A percentile compares a stretch with the other conserved stretches of the same genome.
These are phyloP conservation scores for Trametes pubescens DNA, from an alignment of 1,284 basidiomycete species.

Conservation along the genomic window DNA sequence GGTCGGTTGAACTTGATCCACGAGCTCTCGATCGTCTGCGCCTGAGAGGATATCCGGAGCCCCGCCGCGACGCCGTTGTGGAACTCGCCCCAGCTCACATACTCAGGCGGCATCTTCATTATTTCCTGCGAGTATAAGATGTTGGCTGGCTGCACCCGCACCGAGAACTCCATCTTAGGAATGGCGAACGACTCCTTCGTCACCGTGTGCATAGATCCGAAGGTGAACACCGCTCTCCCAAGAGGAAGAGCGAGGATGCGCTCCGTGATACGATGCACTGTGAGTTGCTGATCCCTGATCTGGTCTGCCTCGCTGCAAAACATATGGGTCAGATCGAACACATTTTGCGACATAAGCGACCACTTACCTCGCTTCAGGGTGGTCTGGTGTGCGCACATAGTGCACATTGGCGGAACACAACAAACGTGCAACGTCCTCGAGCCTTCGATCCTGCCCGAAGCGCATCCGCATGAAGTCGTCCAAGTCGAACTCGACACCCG, in stretches of 20 bases:
- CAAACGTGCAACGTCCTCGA: slow-evolving; percentile 90
- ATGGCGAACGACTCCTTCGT: slow-evolving; percentile 82
- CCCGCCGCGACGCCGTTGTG: slow-evolving; percentile 97
- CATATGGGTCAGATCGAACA: not conserved
- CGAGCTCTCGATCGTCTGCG: slow-evolving; percentile 84
- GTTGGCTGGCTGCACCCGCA: slow-evolving; percentile 78
- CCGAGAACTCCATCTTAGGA: slow-evolving; percentile 81
- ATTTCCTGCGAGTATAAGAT: slow-evolving; percentile 67
- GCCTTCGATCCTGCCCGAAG: slow-evolving; percentile 85
- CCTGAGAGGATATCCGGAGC: slow-evolving; percentile 81
- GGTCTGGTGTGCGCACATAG: slow-evolving; percentile 71
- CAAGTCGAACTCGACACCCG: slow-evolving; percentile 75
- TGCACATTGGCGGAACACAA: slow-evolving; percentile 79
- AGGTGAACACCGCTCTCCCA: slow-evolving; percentile 89
- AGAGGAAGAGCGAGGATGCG: slow-evolving; percentile 87
- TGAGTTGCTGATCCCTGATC: slow-evolving; percentile 81
- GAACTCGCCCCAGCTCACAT: slow-evolving; percentile 92
- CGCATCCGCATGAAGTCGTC: slow-evolving; percentile 83
- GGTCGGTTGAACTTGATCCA: slow-evolving; percentile 97
- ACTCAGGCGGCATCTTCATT: slow-evolving; percentile 74
- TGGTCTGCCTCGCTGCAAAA: slow-evolving; percentile 77
- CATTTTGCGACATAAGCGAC: no score
- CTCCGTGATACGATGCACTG: slow-evolving; percentile 82
- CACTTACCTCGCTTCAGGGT: slow-evolving; percentile 75
- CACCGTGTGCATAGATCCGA: slow-evolving; percentile 75